Evolutionary conservation across 2,329 filamentous ascomycete species (phyloP).

Genomic region (Ilyonectria mors-panacis): DNA sequence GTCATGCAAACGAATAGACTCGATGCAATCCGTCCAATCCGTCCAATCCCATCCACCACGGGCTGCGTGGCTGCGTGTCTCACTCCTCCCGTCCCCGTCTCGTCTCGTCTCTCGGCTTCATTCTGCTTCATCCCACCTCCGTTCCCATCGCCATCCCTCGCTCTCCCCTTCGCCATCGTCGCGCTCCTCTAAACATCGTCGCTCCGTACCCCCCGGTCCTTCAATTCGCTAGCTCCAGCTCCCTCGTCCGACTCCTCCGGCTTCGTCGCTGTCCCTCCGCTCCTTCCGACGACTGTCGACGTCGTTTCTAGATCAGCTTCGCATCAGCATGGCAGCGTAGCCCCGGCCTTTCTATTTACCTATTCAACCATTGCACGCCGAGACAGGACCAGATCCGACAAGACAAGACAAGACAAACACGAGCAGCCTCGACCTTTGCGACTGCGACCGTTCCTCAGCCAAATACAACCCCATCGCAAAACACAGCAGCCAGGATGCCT

Average conservation of each 20-base stretch:
- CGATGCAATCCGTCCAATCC: neutral
- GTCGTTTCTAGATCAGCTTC: neutral
- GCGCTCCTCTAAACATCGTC: neutral
- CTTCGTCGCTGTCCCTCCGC: constrained; percentile 1
- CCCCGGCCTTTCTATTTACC: neutral
- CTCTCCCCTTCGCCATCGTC: neutral
- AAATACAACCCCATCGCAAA: neutral
- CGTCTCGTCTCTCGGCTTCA: neutral
- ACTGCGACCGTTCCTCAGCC: neutral
- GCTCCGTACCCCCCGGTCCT: neutral
- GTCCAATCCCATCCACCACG: neutral
- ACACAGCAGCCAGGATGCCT: constrained; percentile 57
- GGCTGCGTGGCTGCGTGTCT: constrained; percentile 8
- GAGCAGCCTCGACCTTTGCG: neutral
- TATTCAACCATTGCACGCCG: neutral
- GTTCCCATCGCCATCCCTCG: neutral
- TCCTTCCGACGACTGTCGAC: constrained; percentile 13
- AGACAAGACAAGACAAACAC: neutral
- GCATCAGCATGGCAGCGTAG: constrained; percentile 22
- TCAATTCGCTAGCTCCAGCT: neutral
- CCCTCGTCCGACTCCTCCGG: neutral
- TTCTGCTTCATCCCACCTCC: neutral
- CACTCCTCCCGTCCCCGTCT: neutral
- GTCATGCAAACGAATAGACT: constrained; percentile 1
- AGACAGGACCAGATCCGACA: neutral